Base-by-base conservation (phyloP, 2,329 filamentous ascomycete genomes). In the Penicillium sp. region DNA sequence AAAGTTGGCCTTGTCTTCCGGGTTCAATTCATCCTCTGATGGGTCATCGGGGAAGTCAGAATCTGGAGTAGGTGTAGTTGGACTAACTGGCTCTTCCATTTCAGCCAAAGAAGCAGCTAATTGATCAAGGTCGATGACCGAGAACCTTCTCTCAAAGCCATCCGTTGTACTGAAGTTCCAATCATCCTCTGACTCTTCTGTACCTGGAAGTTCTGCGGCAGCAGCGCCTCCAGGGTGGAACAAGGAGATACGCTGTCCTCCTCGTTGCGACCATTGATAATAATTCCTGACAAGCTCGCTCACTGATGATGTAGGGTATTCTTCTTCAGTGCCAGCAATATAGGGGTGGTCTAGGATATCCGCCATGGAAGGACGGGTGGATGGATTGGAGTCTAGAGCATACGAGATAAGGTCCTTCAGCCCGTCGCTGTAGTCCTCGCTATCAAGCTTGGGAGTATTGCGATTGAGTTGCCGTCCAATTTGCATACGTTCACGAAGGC, bases 131-230 rank as follows among this genome's bases (percentile, higher is more conserved):
- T 77, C 71, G 45, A 80, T 74, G 41, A 79, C 73, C 2, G 79
- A 80, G 47, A 79, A 78, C 31, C 78, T 67, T 53, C 77, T 74
- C 58, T 86, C 82, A 60, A 86, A 86, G 14, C 82, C 80, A 59
- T 83, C 82, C 2, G 83, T 85, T 5, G 83, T 85, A 62, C 83
- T 86, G 66, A 87, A 87, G 54, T 85, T 86, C 85, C 85, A 87
- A 58, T 85, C 82, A 40, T 83, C 81, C 3, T 79, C 75, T 1
- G 73, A 66, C 4, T 79, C 74, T 25, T 76, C 73, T 12, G 66
- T 63, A 33, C 75, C 77, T 26, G 80, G 77, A 27, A 80, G 71
- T 55, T 82, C 78, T 29, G 84, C 83, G 12, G 80, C 80, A 15
- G 78, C 79, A 15, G 84, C 84, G 57, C 84, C 84, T 51, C 79